Percentiles rank a stretch among this genome's conserved stretches.
Evolutionary conservation across 2,329 filamentous ascomycete genomes (phyloP).

Genomic region (Xylaria sp.): DNA sequence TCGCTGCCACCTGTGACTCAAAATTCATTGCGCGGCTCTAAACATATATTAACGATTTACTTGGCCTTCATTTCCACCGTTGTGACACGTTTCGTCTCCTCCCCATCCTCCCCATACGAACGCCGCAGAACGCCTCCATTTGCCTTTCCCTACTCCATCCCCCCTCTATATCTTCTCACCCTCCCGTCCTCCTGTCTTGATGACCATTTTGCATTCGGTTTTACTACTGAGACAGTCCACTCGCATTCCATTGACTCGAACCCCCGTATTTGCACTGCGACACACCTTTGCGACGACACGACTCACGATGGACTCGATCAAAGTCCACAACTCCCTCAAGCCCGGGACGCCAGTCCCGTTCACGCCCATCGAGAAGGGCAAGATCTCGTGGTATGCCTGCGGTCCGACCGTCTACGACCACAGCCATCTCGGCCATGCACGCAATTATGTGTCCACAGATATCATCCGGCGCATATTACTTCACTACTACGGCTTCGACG

Average conservation of each 20-base stretch:
- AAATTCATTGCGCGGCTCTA: slow-evolving; percentile 9
- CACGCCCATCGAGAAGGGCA: slow-evolving; percentile 62
- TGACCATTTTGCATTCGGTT: slow-evolving; percentile 11
- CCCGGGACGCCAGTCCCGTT: slow-evolving; percentile 69
- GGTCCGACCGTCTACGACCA: slow-evolving; percentile 79
- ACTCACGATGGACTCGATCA: slow-evolving; percentile 52
- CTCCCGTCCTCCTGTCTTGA: slow-evolving; percentile 9
- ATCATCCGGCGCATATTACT: slow-evolving; percentile 77
- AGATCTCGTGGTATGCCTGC: slow-evolving; percentile 83
- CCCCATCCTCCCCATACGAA: not conserved
- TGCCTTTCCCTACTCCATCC: not conserved
- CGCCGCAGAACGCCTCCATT: not conserved
- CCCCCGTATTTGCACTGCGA: slow-evolving; percentile 22
- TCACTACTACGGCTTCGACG: slow-evolving; percentile 76
- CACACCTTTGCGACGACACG: slow-evolving; percentile 36
- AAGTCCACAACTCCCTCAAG: slow-evolving; percentile 74
- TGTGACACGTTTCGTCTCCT: slow-evolving; percentile 10
- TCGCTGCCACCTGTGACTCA: slow-evolving; percentile 16
- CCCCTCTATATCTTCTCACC: not conserved
- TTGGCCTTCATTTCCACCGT: slow-evolving; percentile 4
- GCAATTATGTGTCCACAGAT: slow-evolving; percentile 88
- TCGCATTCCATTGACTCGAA: slow-evolving; percentile 23
- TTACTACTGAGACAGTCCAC: slow-evolving; percentile 26
- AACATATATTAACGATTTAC: not conserved
- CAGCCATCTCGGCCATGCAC: slow-evolving; percentile 71